phyloP scores from a whole-genome alignment of 2,329 filamentous ascomycete species.

The Diaporthe caulivora region DNA sequence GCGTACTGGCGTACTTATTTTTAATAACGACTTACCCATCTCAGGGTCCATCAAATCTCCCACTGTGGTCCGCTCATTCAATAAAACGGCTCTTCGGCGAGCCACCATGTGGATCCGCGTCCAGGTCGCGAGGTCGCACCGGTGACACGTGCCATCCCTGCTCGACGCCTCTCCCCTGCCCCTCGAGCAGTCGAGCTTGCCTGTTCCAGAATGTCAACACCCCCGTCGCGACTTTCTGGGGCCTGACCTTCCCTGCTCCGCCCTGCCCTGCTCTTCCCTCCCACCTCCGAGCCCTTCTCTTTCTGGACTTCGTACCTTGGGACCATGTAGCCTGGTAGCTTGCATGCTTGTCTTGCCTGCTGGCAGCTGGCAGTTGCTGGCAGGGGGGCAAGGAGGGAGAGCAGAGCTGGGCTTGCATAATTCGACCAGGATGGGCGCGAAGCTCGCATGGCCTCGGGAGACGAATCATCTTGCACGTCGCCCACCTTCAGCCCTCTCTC shows the following conservation, averaged over 20 bases:
- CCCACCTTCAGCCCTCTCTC: constrained; percentile 18
- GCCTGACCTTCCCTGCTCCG: constrained; percentile 1
- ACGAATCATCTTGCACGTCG: constrained; percentile 33
- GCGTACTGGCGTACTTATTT: background rate
- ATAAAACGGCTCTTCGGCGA: constrained; percentile 23
- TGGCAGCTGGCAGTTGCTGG: background rate
- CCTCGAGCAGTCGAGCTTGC: constrained; percentile 5
- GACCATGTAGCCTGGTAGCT: background rate
- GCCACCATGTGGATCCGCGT: constrained; percentile 23
- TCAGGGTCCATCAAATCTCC: constrained; percentile 31
- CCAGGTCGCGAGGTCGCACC: constrained; percentile 20
- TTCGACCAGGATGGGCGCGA: constrained; percentile 7
- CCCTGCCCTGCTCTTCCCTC: background rate
- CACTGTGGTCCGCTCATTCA: constrained; percentile 33
- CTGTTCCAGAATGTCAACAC: constrained; percentile 14
- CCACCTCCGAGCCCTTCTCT: background rate
- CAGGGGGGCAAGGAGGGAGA: background rate
- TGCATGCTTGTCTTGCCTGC: background rate
- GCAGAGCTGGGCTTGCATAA: constrained; percentile 20
- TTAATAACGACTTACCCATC: constrained; percentile 29
- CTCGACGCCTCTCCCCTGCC: background rate
- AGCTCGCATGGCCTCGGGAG: constrained; percentile 2
- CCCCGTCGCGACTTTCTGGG: constrained; percentile 9
- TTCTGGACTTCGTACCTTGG: background rate
- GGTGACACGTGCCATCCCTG: constrained; percentile 32